A percentile compares a stretch with the other conserved stretches of the same genome.
These are phyloP conservation scores for Quillaja saponaria DNA, from an alignment of 306 rosid species.

Conservation along the genomic window DNA sequence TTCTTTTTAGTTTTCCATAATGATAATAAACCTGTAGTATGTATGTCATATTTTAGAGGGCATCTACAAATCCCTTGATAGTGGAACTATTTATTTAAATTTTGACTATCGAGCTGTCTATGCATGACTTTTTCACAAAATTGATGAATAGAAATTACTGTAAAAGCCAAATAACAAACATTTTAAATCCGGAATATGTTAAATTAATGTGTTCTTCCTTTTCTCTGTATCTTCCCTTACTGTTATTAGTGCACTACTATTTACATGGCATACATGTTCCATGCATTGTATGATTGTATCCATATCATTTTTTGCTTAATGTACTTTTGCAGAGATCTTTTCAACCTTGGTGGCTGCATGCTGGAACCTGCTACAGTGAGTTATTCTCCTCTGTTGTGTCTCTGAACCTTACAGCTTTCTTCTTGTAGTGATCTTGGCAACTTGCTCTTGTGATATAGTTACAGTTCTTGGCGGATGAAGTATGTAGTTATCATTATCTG, in stretches of 20 bases:
- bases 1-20: no score
- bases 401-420: slow-evolving; percentile 7
- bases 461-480: no score
- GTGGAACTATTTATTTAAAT: neutral
- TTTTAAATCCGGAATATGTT: no score
- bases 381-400: slow-evolving; percentile 23
- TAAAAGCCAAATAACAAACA: no score
- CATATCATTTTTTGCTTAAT: slow-evolving; percentile 27
- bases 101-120: slow-evolving; percentile 8
- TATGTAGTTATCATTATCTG: no score
- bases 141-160: no score
- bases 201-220: no score
- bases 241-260: no score
- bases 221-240: no score
- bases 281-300: neutral
- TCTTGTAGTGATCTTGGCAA: slow-evolving; percentile 21
- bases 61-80: no score
- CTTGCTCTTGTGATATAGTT: neutral
- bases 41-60: no score
- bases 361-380: slow-evolving; percentile 92
- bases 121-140: neutral
- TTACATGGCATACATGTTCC: neutral
- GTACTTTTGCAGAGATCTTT: slow-evolving; percentile 63
- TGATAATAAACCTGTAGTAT: no score
- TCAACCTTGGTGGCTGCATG: slow-evolving; percentile 73